Conservation (phyloP, 192 early-diverging fungal species). For the Entophlyctis helioformis region DNA sequence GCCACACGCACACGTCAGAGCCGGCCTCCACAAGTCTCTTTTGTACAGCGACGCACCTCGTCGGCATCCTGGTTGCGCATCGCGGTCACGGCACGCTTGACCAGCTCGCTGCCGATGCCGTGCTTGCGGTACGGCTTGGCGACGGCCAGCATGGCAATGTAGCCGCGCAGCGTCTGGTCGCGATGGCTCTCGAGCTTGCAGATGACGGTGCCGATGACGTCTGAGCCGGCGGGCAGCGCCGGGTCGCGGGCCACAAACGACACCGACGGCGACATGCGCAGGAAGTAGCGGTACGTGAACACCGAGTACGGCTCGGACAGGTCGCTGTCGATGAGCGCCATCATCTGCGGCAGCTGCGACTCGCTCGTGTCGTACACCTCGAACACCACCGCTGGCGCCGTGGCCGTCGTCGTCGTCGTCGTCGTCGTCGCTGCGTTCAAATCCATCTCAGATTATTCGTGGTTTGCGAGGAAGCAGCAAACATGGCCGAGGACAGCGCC, state of each 20-base stretch:
- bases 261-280: conserved; percentile 82
- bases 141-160: conserved; percentile 97
- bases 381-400: too few relatives aligned
- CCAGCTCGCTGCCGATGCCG: conserved; percentile 69
- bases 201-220: conserved; percentile 75
- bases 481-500: too few relatives aligned
- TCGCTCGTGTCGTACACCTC: conserved; percentile 54
- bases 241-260: conserved; percentile 56
- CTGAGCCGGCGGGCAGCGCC: conserved; percentile 14
- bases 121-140: conserved; percentile 63
- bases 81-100: conserved; percentile 52
- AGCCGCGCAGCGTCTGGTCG: conserved; percentile 57
- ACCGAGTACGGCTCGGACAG: conserved; percentile 95
- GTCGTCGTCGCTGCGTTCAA: too few relatives aligned
- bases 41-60: conserved; percentile 39
- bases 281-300: conserved; percentile 94
- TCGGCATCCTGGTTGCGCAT: conserved; percentile 72
- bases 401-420: too few relatives aligned
- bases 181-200: conserved; percentile 74
- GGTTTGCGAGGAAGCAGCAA: too few relatives aligned
- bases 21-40: too few relatives aligned
- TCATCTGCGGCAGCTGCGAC: conserved; percentile 62
- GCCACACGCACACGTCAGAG: too few relatives aligned
- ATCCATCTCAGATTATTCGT: too few relatives aligned
- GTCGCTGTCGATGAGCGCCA: conserved; percentile 78